A percentile compares a stretch with the other conserved stretches of the same genome.
Evolutionary conservation across 345 rosid species (phyloP).

Genomic region (Punica granatum): DNA sequence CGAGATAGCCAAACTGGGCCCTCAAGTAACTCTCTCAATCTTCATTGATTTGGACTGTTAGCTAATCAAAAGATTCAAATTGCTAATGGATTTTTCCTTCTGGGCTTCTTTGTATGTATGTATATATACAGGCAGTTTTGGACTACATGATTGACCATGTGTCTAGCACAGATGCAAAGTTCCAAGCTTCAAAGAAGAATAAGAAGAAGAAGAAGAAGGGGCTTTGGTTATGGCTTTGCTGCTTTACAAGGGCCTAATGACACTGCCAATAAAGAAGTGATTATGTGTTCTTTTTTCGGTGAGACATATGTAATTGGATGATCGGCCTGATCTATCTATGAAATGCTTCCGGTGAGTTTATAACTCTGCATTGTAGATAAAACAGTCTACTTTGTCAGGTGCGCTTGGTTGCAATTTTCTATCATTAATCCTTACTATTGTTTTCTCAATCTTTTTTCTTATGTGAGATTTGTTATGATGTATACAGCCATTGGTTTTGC

Average conservation of each 20-base stretch:
- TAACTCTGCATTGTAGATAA: too few relatives aligned
- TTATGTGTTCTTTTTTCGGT: too few relatives aligned
- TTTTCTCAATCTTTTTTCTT: too few relatives aligned
- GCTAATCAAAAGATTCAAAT: slow-evolving; percentile 1
- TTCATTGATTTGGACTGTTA: neutral
- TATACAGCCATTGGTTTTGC: too few relatives aligned
- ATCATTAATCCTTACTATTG: too few relatives aligned
- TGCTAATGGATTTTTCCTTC: neutral
- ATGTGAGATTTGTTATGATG: too few relatives aligned
- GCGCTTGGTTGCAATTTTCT: too few relatives aligned
- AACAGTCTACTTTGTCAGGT: too few relatives aligned
- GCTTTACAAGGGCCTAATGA: neutral
- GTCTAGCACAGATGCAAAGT: slow-evolving; percentile 16
- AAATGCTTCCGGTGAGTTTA: too few relatives aligned
- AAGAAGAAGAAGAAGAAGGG: slow-evolving; percentile 26
- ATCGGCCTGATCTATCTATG: too few relatives aligned
- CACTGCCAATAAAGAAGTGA: neutral
- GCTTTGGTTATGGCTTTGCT: slow-evolving; percentile 20
- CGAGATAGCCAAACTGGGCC: slow-evolving; percentile 37
- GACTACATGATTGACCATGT: slow-evolving; percentile 39
- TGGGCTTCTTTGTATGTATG: neutral
- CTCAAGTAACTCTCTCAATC: slow-evolving; percentile 38
- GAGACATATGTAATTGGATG: too few relatives aligned
- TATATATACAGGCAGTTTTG: slow-evolving; percentile 40
- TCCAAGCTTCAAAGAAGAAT: slow-evolving; percentile 20